Evolutionary conservation across 192 early-diverging fungal genomes (phyloP).

Genomic region (Backusella liffmaniae): DNA sequence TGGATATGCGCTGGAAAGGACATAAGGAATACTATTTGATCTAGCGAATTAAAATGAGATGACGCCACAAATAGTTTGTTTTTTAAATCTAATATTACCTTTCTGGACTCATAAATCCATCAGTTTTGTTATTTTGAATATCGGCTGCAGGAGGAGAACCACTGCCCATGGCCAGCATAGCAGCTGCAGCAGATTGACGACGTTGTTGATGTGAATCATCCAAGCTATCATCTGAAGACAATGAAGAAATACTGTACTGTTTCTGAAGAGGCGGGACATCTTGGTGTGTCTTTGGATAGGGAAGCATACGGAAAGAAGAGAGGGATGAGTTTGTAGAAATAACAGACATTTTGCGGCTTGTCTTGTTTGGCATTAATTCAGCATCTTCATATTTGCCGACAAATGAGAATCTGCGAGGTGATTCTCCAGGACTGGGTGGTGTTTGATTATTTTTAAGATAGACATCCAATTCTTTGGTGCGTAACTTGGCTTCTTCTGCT

Average conservation of each 20-base stretch:
- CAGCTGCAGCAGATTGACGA: conserved; percentile 29
- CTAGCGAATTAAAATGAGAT: background rate
- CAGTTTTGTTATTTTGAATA: background rate
- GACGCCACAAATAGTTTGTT: background rate
- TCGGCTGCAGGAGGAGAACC: background rate
- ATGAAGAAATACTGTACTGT: background rate
- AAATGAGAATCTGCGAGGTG: background rate
- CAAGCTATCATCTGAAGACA: background rate
- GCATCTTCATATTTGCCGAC: background rate
- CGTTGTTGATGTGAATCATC: conserved; percentile 21
- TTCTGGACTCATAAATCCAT: conserved; percentile 4
- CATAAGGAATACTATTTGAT: conserved; percentile 1
- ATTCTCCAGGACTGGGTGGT: background rate
- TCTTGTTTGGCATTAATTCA: background rate
- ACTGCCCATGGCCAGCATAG: conserved; percentile 33
- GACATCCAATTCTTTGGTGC: conserved; percentile 47
- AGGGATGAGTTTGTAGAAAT: background rate
- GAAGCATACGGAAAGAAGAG: background rate
- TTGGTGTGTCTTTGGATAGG: background rate
- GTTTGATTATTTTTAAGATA: conserved; percentile 35
- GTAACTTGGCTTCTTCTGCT: conserved; percentile 55
- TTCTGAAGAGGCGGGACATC: background rate
- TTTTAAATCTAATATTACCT: background rate
- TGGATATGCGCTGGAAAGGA: conserved; percentile 15
- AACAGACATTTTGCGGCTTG: background rate